phyloP scores from a whole-genome alignment of 192 early-diverging fungal species.

The Glomus cerebriforme region DNA sequence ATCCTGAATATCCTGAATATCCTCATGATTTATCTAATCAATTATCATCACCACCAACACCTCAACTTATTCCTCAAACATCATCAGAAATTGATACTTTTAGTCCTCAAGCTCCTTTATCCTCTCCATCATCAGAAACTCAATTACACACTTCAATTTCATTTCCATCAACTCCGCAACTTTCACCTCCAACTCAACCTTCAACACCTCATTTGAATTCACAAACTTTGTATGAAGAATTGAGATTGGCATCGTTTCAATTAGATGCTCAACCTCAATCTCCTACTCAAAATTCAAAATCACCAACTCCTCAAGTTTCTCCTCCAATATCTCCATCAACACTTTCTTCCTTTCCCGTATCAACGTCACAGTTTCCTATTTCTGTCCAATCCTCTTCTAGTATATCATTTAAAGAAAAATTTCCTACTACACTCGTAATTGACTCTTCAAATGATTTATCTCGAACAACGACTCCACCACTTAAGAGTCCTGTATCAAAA shows the following conservation, averaged over 20 bases:
- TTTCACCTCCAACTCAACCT: background rate
- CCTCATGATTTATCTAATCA: background rate
- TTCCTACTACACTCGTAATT: background rate
- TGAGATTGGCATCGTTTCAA: no score
- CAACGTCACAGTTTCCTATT: background rate
- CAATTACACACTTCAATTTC: background rate
- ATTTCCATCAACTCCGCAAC: background rate
- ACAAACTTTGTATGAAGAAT: background rate
- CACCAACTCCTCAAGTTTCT: background rate
- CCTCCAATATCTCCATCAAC: constrained; percentile 9
- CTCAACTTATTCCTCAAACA: background rate
- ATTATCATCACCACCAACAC: background rate
- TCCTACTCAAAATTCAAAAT: background rate
- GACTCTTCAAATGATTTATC: background rate
- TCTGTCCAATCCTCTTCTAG: background rate
- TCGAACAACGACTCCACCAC: background rate
- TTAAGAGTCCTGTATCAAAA: background rate
- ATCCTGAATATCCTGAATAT: no score
- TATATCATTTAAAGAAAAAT: background rate
- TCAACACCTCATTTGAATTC: background rate
- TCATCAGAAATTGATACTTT: background rate
- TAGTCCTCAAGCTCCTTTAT: background rate
- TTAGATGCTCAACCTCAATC: background rate
- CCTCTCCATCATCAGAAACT: background rate
- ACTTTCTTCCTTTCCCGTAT: background rate